Evolutionary conservation across 2,329 filamentous ascomycete species (phyloP), one percentile per base, ranked within the genome.

Genomic region (Colletotrichum zoysiae): DNA sequence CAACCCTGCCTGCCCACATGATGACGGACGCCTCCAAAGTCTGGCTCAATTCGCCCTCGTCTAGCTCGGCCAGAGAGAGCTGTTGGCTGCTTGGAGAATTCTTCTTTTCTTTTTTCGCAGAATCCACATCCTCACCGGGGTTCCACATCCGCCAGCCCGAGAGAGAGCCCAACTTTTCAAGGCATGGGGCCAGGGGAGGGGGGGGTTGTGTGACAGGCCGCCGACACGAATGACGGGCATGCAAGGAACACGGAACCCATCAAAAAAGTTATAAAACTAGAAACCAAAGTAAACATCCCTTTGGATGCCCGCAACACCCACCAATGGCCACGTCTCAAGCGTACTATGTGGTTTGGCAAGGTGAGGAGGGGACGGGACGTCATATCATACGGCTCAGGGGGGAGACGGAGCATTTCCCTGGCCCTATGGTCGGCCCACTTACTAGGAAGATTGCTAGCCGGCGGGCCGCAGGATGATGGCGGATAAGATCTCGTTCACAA

Each of bases 91-190:
- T 50, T 57, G 38, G 16, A 48, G 57, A 57, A 44, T 57, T 62
- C 53, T 40, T 12, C 11, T 42, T 20, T 51, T 57, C 51, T 53
- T 40, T 40, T 12, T 42, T 20, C 16, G 55, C 23, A 30, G 68
- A 42, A 42, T 67, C 68, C 68, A 70, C 63, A 67, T 61, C 42
- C 46, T 70, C 33, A 61, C 68, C 63, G 56, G n/a, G 66, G 20
- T 44, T 44, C 58, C 42, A 60, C 58, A 26, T n/a, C 58, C 42
- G 42, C 20, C 26, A 60, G 58, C 42, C 57, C 35, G 20, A 35
- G 46, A 62, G 46, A 20, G 26, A 51, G 38, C 2, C 40, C 18
- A 48, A 48, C 38, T 48, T 33, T 23, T 7, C 2, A 60, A 33
- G 26, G 33, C 42, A 38, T 48, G 42, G 58, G 58, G 58, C 30